Evolutionary conservation across 805 yeast species (phyloP), one percentile per base, ranked within the genome.

Genomic region (Kodamaea laetipori): DNA sequence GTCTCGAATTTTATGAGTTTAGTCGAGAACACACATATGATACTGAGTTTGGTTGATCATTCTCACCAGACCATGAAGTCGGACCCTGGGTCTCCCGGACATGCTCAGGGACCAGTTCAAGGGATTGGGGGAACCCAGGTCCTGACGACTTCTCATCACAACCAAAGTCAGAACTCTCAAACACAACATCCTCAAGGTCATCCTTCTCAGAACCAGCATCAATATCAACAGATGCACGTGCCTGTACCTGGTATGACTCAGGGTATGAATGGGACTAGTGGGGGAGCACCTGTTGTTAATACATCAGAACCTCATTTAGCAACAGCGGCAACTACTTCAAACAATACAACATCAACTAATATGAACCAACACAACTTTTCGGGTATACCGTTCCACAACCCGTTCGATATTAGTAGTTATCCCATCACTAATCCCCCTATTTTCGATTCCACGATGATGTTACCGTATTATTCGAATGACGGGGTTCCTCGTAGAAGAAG

Each of bases 401-500:
- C 73, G 24, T 70, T 69, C 49, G 73, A 67, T 45, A 49, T 66
- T 28, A 58, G 57, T 48, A 58, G 65, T 33, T 71, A 69, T 45
- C 84, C 59, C 43, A 59, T 72, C 40, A 71, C 77, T 1, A 71
- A 70, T 48, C 78, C 78, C 1, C 78, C 77, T 11, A 53, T 73
- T 23, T 66, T 71, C 48, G 78, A 73, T 48, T 63, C 72, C 4
- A 63, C 72, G 19, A 66, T 68, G 65, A 56, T 62, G 51, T 46
- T 68, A 19, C 69, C 71, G 15, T 60, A 55, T 44, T 40, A 51
- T 17, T 51, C 61, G 30, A 68, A 56, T 28, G 66, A 66, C n/a
- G 61, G 63, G 1, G 53, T 56, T 5, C 58, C 69, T 15, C 56
- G 75, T 36, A 69, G 84, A 57, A 71, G 94, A 58, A 74, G 95